Evolutionary conservation across 129 eudicot species (phyloP), one percentile per base, ranked within the genome.

Genomic region (Flaveria robusta): DNA sequence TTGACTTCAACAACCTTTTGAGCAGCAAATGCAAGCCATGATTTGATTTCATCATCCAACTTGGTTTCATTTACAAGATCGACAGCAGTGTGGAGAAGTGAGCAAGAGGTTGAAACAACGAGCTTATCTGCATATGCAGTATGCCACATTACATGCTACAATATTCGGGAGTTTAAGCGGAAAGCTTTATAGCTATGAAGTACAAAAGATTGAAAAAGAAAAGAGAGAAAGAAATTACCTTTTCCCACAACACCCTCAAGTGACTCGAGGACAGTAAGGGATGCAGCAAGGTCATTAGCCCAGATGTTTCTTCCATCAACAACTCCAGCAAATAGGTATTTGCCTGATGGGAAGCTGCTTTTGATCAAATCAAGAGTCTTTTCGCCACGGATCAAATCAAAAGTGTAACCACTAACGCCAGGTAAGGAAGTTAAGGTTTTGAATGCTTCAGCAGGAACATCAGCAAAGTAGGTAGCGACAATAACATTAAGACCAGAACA

Each of bases 401-500:
- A 89, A 74, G 91, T 90, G 77, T 77, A 89, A 76, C 83, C 96
- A n/a, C 86, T 66, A 51, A 89, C 91, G 63, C 85, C 89, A 41
- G 80, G 81, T 72, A 89, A 66, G 10, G 89, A 59, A 75, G 96
- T 89, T 2, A 89, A 78, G 73, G 86, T 81, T 77, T 86, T 89
- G 82, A 20, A 89, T 74, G 96, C 87, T 66, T 42, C 87, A 56
- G 81, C 89, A 42, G 89, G 90, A 59, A 89, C 81, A 66, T 89
- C 89, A 74, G 96, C 96, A 60, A 89, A 89, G 82, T 89, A 89
- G 55, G 96, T 89, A 50, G 86, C 91, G 29, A 89, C 45, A 0
- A 89, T 26, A 72, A 85, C 91, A 83, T 89, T 78, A 45, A 89
- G 83, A 83, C 96, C 96, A 56, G 96, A 84, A 56, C 88, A 70